phyloP scores from a whole-genome alignment of 352 stramenopile species.

The Phytopythium litorale region DNA sequence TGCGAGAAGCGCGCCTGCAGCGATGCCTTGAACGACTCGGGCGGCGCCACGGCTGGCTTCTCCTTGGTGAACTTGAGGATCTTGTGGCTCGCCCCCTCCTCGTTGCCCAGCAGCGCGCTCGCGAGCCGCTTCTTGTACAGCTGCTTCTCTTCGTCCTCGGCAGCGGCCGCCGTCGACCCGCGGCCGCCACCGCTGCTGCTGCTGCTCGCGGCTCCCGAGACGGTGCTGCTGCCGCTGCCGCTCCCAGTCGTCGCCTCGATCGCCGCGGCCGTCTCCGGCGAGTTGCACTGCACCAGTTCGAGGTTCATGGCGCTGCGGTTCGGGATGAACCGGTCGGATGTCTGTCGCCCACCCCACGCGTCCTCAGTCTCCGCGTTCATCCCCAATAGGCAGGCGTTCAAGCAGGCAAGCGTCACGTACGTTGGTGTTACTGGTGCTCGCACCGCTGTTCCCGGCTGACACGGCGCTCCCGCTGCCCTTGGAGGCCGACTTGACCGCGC shows the following conservation, averaged over 20 bases:
- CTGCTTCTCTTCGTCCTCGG: constrained; percentile 70
- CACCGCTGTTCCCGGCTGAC: neutral
- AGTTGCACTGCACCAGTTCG: constrained; percentile 70
- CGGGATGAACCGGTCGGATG: constrained; percentile 79
- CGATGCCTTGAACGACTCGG: constrained; percentile 94
- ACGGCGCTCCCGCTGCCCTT: neutral
- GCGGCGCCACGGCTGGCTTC: constrained; percentile 91
- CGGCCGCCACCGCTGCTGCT: constrained; percentile 1
- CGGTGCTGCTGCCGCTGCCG: constrained; percentile 14
- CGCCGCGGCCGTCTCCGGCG: constrained; percentile 44
- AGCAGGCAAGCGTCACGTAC: neutral
- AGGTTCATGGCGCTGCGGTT: constrained; percentile 87
- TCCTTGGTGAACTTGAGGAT: constrained; percentile 98
- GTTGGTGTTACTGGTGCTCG: constrained; percentile 6
- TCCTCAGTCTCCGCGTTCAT: neutral
- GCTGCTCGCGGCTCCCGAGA: neutral
- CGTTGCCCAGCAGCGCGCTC: constrained; percentile 75
- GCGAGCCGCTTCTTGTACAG: constrained; percentile 82
- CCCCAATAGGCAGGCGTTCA: neutral
- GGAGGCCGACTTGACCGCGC: neutral
- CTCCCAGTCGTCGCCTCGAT: constrained; percentile 29
- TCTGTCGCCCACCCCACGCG: constrained; percentile 14
- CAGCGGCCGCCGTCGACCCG: constrained; percentile 10
- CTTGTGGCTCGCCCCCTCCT: constrained; percentile 82
- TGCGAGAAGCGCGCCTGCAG: constrained; percentile 94